These are phyloP conservation scores for Agarophyton chilense DNA, from an alignment of 23 red algal species.

Conservation along the genomic window DNA sequence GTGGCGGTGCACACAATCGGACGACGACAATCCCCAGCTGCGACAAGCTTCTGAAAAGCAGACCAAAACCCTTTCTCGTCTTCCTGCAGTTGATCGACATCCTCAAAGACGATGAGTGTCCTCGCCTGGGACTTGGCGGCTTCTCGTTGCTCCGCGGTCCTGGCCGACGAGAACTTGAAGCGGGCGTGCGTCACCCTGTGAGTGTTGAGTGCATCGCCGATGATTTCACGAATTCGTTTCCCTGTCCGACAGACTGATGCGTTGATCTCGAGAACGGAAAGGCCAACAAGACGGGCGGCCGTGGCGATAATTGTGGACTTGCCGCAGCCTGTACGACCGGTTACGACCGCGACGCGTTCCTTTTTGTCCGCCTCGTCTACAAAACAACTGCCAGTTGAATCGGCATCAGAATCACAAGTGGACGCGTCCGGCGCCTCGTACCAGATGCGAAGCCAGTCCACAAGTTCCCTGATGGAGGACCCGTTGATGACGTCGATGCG, in stretches of 20 bases:
- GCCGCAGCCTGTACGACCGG: constrained; percentile 62
- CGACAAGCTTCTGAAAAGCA: constrained; percentile 38
- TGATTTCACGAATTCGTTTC: constrained; percentile 46
- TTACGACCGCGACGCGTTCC: constrained; percentile 54
- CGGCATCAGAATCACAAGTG: not conserved
- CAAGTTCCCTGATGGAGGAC: constrained; percentile 29
- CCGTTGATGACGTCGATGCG: constrained; percentile 70
- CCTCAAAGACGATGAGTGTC: constrained; percentile 74
- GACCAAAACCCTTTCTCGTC: constrained; percentile 84
- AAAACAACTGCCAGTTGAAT: not conserved
- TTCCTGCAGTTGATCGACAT: constrained; percentile 65
- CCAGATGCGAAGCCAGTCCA: constrained; percentile 52
- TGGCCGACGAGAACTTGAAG: not conserved
- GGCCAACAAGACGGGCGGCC: constrained; percentile 52
- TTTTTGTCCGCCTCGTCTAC: not conserved
- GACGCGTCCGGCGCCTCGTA: not conserved
- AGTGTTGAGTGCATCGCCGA: constrained; percentile 55
- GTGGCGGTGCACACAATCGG: constrained; percentile 68
- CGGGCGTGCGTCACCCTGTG: constrained; percentile 36
- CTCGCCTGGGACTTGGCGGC: constrained; percentile 8
- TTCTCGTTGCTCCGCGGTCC: not conserved
- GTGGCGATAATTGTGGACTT: constrained; percentile 65
- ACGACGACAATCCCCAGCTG: constrained; percentile 27
- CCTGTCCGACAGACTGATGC: constrained; percentile 55
- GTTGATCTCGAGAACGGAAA: constrained; percentile 75